These are phyloP conservation scores for Cryphonectria parasitica DNA, from an alignment of 2,329 filamentous ascomycete genomes.

Conservation along the genomic window DNA sequence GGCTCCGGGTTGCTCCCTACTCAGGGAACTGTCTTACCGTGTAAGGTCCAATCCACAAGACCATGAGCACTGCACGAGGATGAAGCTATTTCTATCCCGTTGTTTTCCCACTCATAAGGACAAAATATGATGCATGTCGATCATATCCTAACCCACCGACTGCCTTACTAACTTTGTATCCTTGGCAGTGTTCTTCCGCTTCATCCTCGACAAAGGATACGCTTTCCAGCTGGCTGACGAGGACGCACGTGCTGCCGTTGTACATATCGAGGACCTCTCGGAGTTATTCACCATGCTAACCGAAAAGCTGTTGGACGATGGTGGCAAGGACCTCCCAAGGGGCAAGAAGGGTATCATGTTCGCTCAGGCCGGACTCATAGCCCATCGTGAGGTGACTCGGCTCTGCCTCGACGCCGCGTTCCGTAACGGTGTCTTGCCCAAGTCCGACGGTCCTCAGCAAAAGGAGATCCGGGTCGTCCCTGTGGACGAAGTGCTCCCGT, in stretches of 20 bases:
- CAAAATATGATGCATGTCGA: neutral
- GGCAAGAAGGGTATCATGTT: conserved; percentile 56
- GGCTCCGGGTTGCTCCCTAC: conserved; percentile 48
- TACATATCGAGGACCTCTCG: conserved; percentile 19
- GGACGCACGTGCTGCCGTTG: neutral
- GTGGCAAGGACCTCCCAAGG: conserved; percentile 13
- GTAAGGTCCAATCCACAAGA: neutral
- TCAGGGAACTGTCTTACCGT: conserved; percentile 44
- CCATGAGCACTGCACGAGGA: neutral
- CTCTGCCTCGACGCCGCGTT: conserved; percentile 8
- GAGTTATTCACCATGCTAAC: neutral
- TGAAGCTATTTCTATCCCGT: neutral
- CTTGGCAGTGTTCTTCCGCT: neutral
- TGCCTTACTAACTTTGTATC: neutral
- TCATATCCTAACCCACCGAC: neutral
- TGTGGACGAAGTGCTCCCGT: neutral
- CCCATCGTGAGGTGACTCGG: neutral
- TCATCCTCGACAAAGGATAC: conserved; percentile 7
- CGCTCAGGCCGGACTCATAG: conserved; percentile 53
- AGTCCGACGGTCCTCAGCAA: neutral
- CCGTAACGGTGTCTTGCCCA: conserved; percentile 10
- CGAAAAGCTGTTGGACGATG: conserved; percentile 7
- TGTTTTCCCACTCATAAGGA: neutral
- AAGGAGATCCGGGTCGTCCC: conserved; percentile 6
- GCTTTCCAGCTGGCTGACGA: conserved; percentile 13